These are phyloP conservation scores for Eucalyptus sp. DNA, from an alignment of 345 rosid species.

Conservation along the genomic window DNA sequence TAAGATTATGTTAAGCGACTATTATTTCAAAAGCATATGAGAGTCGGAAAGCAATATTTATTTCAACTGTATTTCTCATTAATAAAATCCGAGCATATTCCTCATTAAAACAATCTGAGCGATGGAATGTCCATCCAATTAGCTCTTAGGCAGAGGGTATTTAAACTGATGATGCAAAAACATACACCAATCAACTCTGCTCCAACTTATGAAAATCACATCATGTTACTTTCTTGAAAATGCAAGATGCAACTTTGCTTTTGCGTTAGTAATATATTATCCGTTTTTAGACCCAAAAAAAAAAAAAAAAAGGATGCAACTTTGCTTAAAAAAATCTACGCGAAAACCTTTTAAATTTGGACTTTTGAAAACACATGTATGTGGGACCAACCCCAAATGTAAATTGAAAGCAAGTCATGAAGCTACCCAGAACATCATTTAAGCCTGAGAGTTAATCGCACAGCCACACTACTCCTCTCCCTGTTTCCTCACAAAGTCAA, in stretches of 20 bases:
- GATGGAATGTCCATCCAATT: neutral
- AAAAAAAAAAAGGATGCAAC: too few relatives aligned
- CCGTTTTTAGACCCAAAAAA: too few relatives aligned
- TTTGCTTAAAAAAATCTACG: neutral
- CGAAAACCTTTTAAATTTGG: neutral
- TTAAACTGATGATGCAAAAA: neutral
- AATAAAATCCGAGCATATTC: neutral
- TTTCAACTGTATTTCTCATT: neutral
- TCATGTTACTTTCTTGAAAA: neutral
- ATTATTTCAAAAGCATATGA: neutral
- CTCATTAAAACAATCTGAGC: neutral
- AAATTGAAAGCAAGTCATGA: neutral
- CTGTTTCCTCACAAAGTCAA: neutral
- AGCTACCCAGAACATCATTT: neutral
- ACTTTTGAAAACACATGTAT: neutral
- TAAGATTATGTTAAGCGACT: neutral
- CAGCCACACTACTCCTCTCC: neutral
- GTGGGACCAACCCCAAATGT: neutral
- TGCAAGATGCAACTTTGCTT: neutral
- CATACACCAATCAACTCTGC: neutral
- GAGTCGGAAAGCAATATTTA: neutral
- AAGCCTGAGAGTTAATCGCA: neutral
- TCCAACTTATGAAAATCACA: neutral
- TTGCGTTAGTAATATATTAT: too few relatives aligned
- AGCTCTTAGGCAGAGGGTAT: neutral